phyloP scores from a whole-genome alignment of 345 rosid species.

The Arabidopsis suecica region DNA sequence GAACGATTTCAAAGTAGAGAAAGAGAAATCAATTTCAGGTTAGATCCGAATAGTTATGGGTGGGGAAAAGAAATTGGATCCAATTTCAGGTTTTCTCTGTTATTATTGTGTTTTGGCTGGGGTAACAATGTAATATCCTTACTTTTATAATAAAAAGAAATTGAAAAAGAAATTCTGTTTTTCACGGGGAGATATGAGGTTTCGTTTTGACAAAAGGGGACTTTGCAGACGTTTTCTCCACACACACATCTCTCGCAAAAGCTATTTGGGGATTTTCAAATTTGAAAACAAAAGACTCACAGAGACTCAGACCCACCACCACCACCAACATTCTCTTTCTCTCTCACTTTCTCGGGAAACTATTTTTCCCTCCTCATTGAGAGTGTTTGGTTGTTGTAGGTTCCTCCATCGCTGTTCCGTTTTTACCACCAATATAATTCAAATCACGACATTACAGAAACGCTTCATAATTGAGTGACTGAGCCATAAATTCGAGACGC shows the following conservation, averaged over 20 bases:
- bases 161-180: no score
- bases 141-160: no score
- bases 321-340: not conserved
- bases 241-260: not conserved
- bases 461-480: not conserved
- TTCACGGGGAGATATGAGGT: no score
- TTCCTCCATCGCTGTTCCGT: slow-evolving; percentile 27
- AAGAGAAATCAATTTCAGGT: no score
- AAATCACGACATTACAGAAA: not conserved
- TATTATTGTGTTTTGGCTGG: no score
- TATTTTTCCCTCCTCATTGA: slow-evolving; percentile 16
- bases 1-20: no score
- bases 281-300: slow-evolving; percentile 24
- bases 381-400: not conserved
- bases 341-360: slow-evolving; percentile 1
- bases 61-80: no score
- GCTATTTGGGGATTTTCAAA: not conserved
- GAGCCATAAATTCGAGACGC: not conserved
- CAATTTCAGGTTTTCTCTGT: no score
- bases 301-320: slow-evolving; percentile 17
- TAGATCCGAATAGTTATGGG: no score
- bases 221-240: no score
- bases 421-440: not conserved
- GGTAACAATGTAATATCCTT: no score
- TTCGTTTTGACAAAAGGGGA: no score